Percentiles rank a stretch among this genome's conserved stretches.
Conservation (phyloP, 129 eudicot genomes). For the Helianthus tuberosus region DNA sequence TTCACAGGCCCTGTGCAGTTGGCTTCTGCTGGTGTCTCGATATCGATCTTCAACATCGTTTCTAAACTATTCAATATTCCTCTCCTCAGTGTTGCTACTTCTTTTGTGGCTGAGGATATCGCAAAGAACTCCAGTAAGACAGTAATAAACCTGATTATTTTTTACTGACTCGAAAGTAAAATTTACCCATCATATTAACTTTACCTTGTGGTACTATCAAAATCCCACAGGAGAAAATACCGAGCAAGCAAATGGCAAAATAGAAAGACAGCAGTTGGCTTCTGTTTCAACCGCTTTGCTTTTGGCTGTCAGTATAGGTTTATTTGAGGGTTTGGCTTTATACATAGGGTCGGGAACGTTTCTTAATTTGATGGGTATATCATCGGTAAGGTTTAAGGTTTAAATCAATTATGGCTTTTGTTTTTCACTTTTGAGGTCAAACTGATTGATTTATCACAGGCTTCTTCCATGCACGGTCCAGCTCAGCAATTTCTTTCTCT, state of each 20-base stretch:
- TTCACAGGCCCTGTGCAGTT: conserved; percentile 76
- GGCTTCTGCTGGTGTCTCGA: conserved; percentile 95
- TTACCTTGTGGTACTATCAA: conserved; percentile 13
- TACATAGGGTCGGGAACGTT: conserved; percentile 81
- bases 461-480: conserved; percentile 73
- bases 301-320: conserved; percentile 86
- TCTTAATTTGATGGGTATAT: conserved; percentile 85
- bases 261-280: conserved; percentile 67
- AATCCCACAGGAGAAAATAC: conserved; percentile 31
- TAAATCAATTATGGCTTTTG: neutral
- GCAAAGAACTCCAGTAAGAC: conserved; percentile 56
- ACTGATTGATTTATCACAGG: conserved; percentile 40
- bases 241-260: conserved; percentile 33
- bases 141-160: conserved; percentile 21
- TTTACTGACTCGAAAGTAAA: conserved; percentile 1
- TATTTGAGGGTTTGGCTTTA: conserved; percentile 85
- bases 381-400: conserved; percentile 72
- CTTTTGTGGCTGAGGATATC: conserved; percentile 97
- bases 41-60: conserved; percentile 78
- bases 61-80: conserved; percentile 93
- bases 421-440: conserved; percentile 5
- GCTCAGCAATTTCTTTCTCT: conserved; percentile 74
- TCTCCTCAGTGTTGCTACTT: conserved; percentile 95
- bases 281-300: conserved; percentile 92
- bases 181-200: conserved; percentile 14